Evolutionary conservation across 495 filamentous ascomycete genomes (phyloP), one percentile per base, ranked within the genome.

Genomic region (Penicillium antarcticum): DNA sequence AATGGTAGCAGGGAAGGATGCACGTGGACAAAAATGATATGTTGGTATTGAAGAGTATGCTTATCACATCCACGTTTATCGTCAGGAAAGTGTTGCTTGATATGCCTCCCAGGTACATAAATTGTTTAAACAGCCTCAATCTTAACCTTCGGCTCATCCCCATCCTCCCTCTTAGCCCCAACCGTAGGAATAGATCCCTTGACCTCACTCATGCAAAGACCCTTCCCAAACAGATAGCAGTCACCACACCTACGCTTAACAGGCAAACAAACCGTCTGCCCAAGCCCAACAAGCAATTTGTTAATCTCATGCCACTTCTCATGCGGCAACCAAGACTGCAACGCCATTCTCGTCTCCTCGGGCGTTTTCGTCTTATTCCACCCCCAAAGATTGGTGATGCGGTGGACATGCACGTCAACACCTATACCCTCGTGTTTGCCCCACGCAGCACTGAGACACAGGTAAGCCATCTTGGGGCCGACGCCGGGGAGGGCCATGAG

Each of bases 221-320:
- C 85, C 48, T 75, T 79, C 31, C 84, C 70, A 18, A 86, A 87
- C 16, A 97, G 66, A 57, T 83, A 81, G 67, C 92, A 97, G 26
- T 92, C 87, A 31, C 88, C 90, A 65, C 92, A 97, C 46, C 78
- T 80, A 33, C 87, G 73, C 1, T 87, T 87, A 1, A 95, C 84
- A 2, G 92, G 89, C 54, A 89, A 65, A 70, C 94, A 96, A 4
- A 92, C 83, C 8, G 85, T 87, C 80, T 96, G 92, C 2, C 92
- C 92, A 52, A 96, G 80, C 1, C 92, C 92, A 37, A 97, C 92
- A 42, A 97, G 77, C 66, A 97, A 68, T 71, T 87, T 85, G 63
- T 97, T 97, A 62, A 97, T 95, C 69, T 95, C 91, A 69, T 91
- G 89, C 92, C 94, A 96, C 62, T 82, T 83, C 18, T 96, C 91